Conservation (phyloP, 2,329 filamentous ascomycete genomes). For the Clonostachys sp. region DNA sequence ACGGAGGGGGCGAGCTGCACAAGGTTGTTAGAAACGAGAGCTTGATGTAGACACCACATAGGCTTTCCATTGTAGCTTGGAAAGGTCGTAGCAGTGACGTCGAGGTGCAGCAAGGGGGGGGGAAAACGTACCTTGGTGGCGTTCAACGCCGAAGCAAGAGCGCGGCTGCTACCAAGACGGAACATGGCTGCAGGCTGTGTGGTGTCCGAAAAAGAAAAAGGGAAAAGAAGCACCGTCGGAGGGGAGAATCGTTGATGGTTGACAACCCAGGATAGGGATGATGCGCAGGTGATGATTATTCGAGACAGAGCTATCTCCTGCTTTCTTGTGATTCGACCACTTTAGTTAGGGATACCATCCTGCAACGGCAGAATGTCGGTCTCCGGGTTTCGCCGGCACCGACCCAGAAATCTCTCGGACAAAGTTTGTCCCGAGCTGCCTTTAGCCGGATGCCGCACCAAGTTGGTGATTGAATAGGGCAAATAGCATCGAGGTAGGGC, state of each 20-base stretch:
- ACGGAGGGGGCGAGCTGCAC: slow-evolving; percentile 34
- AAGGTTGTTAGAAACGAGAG: slow-evolving; percentile 5
- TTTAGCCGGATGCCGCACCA: no score
- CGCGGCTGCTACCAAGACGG: slow-evolving; percentile 78
- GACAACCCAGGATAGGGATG: slow-evolving; percentile 4
- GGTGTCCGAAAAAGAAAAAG: not conserved
- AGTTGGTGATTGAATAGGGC: no score
- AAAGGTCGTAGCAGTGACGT: not conserved
- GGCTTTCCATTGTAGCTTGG: slow-evolving; percentile 6
- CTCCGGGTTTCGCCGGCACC: slow-evolving; percentile 5
- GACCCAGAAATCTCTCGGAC: not conserved
- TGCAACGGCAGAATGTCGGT: not conserved
- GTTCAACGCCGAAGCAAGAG: slow-evolving; percentile 74
- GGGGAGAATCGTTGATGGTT: slow-evolving; percentile 7
- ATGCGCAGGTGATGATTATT: slow-evolving; percentile 7
- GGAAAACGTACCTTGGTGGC: slow-evolving; percentile 63
- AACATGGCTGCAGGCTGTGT: slow-evolving; percentile 57
- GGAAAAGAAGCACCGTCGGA: slow-evolving; percentile 4
- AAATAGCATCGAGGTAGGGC: no score
- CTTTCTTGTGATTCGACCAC: not conserved
- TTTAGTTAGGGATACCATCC: not conserved
- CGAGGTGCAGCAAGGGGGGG: not conserved
- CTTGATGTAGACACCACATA: slow-evolving; percentile 1
- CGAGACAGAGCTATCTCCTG: slow-evolving; percentile 4
- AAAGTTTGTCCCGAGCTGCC: no score